These are phyloP conservation scores for Podosphaera xanthii DNA, from an alignment of 2,329 filamentous ascomycete species.

Conservation along the genomic window DNA sequence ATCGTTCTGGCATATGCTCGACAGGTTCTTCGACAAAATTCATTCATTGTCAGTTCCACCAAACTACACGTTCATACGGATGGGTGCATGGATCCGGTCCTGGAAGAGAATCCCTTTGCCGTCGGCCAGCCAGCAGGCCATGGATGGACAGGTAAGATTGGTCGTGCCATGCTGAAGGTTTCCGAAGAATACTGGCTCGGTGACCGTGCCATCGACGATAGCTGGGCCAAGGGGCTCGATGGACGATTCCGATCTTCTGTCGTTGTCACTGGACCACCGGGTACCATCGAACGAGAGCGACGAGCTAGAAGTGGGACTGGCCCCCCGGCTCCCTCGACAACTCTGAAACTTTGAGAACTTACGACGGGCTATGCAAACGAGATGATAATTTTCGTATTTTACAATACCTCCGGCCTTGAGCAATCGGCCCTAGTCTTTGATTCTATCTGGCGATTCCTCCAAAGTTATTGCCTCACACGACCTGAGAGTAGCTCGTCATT, in stretches of 20 bases:
- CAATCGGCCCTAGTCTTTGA: too few relatives aligned
- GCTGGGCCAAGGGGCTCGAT: slow-evolving; percentile 42
- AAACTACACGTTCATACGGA: slow-evolving; percentile 16
- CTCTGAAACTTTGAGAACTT: slow-evolving; percentile 8
- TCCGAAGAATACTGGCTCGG: slow-evolving; percentile 67
- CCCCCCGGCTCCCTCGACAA: slow-evolving; percentile 13
- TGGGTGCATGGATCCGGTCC: slow-evolving; percentile 21
- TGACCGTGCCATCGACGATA: slow-evolving; percentile 33
- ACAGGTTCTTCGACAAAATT: slow-evolving; percentile 48
- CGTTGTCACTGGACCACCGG: slow-evolving; percentile 19
- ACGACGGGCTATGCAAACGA: too few relatives aligned
- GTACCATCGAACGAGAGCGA: slow-evolving; percentile 20
- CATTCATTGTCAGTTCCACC: slow-evolving; percentile 23
- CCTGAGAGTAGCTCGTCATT: too few relatives aligned
- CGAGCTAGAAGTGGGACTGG: slow-evolving; percentile 21
- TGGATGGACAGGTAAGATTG: slow-evolving; percentile 58
- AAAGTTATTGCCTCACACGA: too few relatives aligned
- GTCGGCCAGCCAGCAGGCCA: slow-evolving; percentile 47
- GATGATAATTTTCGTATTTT: too few relatives aligned
- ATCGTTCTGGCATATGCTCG: slow-evolving; percentile 68
- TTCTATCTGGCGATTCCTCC: too few relatives aligned
- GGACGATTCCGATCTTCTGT: slow-evolving; percentile 31
- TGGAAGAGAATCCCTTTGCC: slow-evolving; percentile 45
- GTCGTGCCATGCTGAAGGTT: slow-evolving; percentile 53
- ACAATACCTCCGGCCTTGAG: too few relatives aligned